phyloP scores from a whole-genome alignment of 202 grass and related monocot species.

The Alloteropsis angusta region DNA sequence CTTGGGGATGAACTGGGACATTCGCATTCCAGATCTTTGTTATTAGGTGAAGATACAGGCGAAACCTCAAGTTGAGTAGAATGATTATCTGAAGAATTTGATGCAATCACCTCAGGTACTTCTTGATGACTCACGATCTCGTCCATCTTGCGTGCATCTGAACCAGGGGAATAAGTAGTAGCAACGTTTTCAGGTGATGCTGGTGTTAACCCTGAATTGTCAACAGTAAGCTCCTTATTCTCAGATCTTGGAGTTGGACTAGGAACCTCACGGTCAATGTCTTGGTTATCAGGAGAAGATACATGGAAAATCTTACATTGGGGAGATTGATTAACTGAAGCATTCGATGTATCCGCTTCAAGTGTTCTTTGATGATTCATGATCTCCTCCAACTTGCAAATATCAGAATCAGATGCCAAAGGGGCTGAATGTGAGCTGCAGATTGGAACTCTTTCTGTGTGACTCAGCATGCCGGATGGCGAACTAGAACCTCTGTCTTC shows the following conservation, averaged over 20 bases:
- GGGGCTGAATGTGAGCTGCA: slow-evolving; percentile 31
- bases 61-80: slow-evolving; percentile 5
- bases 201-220: slow-evolving; percentile 15
- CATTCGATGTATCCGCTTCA: slow-evolving; percentile 35
- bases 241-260: slow-evolving; percentile 40
- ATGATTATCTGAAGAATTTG: slow-evolving; percentile 14
- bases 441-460: slow-evolving; percentile 34
- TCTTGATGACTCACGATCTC: slow-evolving; percentile 11
- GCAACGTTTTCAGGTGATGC: slow-evolving; percentile 13
- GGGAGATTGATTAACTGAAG: slow-evolving; percentile 34
- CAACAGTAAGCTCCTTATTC: slow-evolving; percentile 20
- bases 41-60: slow-evolving; percentile 5
- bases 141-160: background rate
- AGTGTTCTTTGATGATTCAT: slow-evolving; percentile 37
- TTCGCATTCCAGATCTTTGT: slow-evolving; percentile 21
- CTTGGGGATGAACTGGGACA: slow-evolving; percentile 27
- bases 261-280: slow-evolving; percentile 30
- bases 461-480: slow-evolving; percentile 22
- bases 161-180: background rate
- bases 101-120: background rate
- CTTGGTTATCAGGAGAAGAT: slow-evolving; percentile 33
- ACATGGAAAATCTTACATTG: slow-evolving; percentile 15
- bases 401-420: slow-evolving; percentile 22
- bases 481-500: slow-evolving; percentile 54
- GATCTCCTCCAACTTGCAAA: slow-evolving; percentile 31